These are phyloP conservation scores for Nakaseomyces bracarensis DNA, from an alignment of 1,139 yeast species.

Conservation along the genomic window DNA sequence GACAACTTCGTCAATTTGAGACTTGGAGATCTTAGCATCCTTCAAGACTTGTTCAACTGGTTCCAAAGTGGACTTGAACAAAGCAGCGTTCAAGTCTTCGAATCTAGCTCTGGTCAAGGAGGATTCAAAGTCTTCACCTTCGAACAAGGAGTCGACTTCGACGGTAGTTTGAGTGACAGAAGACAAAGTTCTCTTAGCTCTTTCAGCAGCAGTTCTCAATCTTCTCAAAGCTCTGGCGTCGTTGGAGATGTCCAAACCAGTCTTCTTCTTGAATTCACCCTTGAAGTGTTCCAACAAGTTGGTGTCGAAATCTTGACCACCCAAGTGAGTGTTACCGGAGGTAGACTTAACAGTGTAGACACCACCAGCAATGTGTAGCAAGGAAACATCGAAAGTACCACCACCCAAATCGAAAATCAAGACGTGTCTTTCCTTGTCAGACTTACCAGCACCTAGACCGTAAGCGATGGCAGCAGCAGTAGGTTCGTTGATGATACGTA, in stretches of 20 bases:
- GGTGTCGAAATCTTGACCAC: conserved; percentile 99
- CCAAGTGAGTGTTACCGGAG: conserved; percentile 99
- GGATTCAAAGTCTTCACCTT: conserved; percentile 95
- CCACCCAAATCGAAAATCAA: conserved; percentile 94
- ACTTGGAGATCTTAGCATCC: conserved; percentile 88
- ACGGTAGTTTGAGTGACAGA: conserved; percentile 94
- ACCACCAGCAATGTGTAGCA: conserved; percentile 96
- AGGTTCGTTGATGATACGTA: conserved; percentile 90
- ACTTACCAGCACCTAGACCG: conserved; percentile 88
- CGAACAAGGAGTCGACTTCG: conserved; percentile 93
- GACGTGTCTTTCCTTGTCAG: conserved; percentile 82
- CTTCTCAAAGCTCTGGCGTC: conserved; percentile 97
- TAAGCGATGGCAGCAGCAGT: conserved; percentile 96
- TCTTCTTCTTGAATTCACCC: conserved; percentile 94
- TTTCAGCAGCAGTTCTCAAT: conserved; percentile 98
- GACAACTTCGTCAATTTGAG: conserved; percentile 89
- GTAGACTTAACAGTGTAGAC: conserved; percentile 99
- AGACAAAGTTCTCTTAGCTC: conserved; percentile 98
- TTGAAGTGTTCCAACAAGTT: conserved; percentile 91
- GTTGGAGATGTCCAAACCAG: conserved; percentile 81
- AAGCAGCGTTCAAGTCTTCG: conserved; percentile 93
- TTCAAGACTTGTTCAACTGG: conserved; percentile 98
- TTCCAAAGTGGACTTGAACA: conserved; percentile 92
- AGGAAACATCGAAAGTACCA: conserved; percentile 92
- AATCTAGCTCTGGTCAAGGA: conserved; percentile 98